Base-by-base conservation (phyloP, 306 rosid species). In the Quercus alba region DNA sequence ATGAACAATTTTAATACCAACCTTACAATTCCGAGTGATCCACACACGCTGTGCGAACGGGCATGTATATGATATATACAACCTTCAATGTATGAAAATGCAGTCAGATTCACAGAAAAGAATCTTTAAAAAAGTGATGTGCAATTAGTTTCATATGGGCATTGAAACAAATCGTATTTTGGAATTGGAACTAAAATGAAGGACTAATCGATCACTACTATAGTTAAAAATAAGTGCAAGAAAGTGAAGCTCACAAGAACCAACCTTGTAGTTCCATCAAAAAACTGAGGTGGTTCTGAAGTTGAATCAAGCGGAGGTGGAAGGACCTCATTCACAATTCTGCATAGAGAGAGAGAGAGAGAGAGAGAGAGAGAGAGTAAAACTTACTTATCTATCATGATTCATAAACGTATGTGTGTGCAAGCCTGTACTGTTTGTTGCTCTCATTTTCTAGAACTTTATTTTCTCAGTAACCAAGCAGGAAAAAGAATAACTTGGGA, bases 1-100 rank as follows among this genome's bases (percentile, higher is more conserved):
- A 30, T 15, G 10, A 70, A 35, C n/a, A 56, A 0, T 38, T 70
- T 5, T 10, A 23, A 74, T 75, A 77, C 63, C 75, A 82, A 94
- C 98, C 98, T 94, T 91, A 69, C 89, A 81, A 64, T 91, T 94
- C 73, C 97, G 88, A 17, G 95, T 67, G 87, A 92, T 92, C 98
- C 97, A 94, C 68, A 75, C 94, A 26, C 97, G 94, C 82, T 94
- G 97, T 6, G 97, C 98, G 81, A 85, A 91, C 17, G 98, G 98
- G 88, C 98, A 94, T 4, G 54, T 64, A 77, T 94, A 91, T 59
- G 95, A 85, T 83, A 94, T 85, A 84, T 89, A 94, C 89, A 94
- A 83, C 92, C 98, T 94, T 81, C 83, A 82, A 72, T 17, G 62
- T 33, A 79, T 15, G 13, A 59, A 72, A 66, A 49, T 25, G 58